Conservation (phyloP, 1,139 yeast species). For the Candida sp. region DNA sequence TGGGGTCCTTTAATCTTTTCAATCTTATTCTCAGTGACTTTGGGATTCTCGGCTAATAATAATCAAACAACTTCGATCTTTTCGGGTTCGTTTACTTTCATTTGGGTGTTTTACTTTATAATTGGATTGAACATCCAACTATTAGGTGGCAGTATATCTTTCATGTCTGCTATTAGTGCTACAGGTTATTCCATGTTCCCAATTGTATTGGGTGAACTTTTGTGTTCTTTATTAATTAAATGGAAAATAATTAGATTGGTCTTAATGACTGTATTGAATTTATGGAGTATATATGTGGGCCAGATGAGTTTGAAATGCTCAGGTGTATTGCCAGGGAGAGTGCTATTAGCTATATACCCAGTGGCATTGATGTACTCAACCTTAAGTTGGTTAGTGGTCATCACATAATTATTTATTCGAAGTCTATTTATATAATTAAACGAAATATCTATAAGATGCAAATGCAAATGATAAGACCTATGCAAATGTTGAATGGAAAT, state of each 20-base stretch:
- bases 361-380: conserved; percentile 72
- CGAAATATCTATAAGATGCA: conserved; percentile 1
- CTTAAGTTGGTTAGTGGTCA: conserved; percentile 75
- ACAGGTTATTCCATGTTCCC: conserved; percentile 85
- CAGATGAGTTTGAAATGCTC: conserved; percentile 62
- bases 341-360: conserved; percentile 74
- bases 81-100: conserved; percentile 44
- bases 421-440: not conserved
- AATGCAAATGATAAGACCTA: conserved; percentile 1
- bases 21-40: conserved; percentile 55
- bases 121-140: conserved; percentile 71
- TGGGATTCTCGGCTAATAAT: conserved; percentile 42
- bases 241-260: conserved; percentile 55
- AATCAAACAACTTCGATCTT: conserved; percentile 44
- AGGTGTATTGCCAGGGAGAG: conserved; percentile 68
- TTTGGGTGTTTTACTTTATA: conserved; percentile 57
- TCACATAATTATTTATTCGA: conserved; percentile 36
- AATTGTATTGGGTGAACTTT: conserved; percentile 58
- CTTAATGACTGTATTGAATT: conserved; percentile 49
- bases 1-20: conserved; percentile 89
- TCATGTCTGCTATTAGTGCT: conserved; percentile 77
- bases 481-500: not conserved
- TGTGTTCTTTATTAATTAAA: conserved; percentile 52
- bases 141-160: conserved; percentile 66
- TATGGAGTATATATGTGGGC: conserved; percentile 76